Percentiles rank a stretch among this genome's conserved stretches.
Evolutionary conservation across 2,329 filamentous ascomycete genomes (phyloP).

Genomic region (Penicillium sclerotiorum): DNA sequence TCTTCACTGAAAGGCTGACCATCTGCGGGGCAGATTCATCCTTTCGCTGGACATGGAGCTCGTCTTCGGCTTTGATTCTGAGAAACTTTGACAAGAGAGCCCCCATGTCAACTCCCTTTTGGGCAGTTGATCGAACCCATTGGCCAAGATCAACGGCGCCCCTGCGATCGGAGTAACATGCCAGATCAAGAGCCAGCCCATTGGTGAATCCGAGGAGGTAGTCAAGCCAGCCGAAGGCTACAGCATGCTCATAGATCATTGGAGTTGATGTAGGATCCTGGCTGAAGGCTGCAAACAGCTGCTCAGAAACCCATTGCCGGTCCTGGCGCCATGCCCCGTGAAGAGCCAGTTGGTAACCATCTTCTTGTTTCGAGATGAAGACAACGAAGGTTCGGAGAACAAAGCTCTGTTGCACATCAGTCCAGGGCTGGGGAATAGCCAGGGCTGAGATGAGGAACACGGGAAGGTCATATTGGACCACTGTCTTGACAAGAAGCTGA

Average conservation of each 20-base stretch:
- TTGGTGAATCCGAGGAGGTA: conserved; percentile 76
- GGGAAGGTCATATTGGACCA: conserved; percentile 57
- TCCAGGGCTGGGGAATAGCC: conserved; percentile 53
- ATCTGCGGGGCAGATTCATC: conserved; percentile 68
- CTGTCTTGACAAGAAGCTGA: conserved; percentile 60
- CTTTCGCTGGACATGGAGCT: conserved; percentile 71
- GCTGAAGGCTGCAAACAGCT: conserved; percentile 76
- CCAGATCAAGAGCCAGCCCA: conserved; percentile 84
- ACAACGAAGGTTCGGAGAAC: conserved; percentile 67
- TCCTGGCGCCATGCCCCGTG: conserved; percentile 92
- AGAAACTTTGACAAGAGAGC: conserved; percentile 77
- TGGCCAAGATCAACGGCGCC: conserved; percentile 76
- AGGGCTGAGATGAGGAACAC: conserved; percentile 55
- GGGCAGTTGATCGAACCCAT: conserved; percentile 73
- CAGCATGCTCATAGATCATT: conserved; percentile 75
- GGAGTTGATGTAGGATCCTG: conserved; percentile 68
- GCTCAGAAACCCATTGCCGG: conserved; percentile 78
- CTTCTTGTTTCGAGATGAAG: conserved; percentile 77
- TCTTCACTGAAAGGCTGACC: conserved; percentile 79
- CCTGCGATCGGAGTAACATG: conserved; percentile 80
- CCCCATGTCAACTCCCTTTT: conserved; percentile 68
- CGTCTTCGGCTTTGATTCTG: conserved; percentile 79
- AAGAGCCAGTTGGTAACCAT: conserved; percentile 83
- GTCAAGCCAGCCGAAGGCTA: conserved; percentile 81
- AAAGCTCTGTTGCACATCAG: conserved; percentile 51